Base-by-base conservation (phyloP, 345 rosid species). In the Cardiospermum halicacabum region DNA sequence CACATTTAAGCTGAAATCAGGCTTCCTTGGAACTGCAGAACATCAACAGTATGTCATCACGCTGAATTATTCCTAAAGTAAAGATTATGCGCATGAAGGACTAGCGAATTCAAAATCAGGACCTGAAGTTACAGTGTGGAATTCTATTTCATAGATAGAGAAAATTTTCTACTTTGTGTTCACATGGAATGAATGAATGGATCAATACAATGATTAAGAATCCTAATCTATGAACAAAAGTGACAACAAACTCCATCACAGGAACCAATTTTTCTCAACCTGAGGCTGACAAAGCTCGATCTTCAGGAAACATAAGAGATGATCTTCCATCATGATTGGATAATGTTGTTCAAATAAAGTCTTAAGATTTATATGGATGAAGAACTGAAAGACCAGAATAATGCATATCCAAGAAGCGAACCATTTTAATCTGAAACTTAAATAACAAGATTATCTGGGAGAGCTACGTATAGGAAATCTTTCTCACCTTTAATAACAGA, bases 1-100 rank as follows among this genome's bases (percentile, higher is more conserved):
- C 56, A 91, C 79, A 40, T 94, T 79, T 85, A 94, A 78, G 84
- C 88, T 85, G 77, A 94, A 91, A 69, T 91, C 96, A 50, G 89
- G 49, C 64, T 87, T 94, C 76, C 97, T 87, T 43, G 82, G 82
- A 74, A 89, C 99, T 91, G 80, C 47, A 72, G 34, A 55, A 53
- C 36, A 26, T 36, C 36, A 37, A 22, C 39, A 58, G 49, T 7
- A 56, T 8, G 37, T 30, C 43, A 7, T 42, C 37, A 53, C 7
- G 55, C 54, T 19, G n/a, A n/a, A n/a, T n/a, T n/a, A n/a, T n/a
- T 19, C 9, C 9, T 7, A 24, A 2, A 36, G 30, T 49, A 59
- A 61, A 34, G 7, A 26, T 3, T 2, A 12, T 3, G 51, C 11
- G 24, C 34, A 7, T 26, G 11, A 48, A 48, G 51, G 49, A 31